Evolutionary conservation across 1,139 yeast species (phyloP).

Genomic region (Geotrichum candidum): DNA sequence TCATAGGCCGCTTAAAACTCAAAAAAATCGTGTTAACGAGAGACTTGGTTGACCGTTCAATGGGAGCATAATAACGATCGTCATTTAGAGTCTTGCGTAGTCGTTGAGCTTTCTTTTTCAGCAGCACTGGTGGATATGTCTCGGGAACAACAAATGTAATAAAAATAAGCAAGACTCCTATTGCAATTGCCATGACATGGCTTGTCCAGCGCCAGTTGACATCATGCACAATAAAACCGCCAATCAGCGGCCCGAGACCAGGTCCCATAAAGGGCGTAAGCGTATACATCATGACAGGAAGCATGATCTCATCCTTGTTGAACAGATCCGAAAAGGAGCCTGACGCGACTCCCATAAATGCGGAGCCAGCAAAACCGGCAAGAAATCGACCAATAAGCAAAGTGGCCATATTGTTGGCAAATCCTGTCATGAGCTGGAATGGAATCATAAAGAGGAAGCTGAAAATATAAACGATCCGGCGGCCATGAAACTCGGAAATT

Average conservation of each 20-base stretch:
- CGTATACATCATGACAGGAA: constrained; percentile 67
- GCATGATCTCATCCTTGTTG: constrained; percentile 52
- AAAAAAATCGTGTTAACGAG: constrained; percentile 35
- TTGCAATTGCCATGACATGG: constrained; percentile 61
- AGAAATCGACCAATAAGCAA: constrained; percentile 61
- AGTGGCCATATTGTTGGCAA: constrained; percentile 57
- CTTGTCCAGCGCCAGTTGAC: constrained; percentile 55
- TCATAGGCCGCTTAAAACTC: constrained; percentile 50
- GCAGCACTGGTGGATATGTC: constrained; percentile 62
- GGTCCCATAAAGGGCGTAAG: constrained; percentile 75
- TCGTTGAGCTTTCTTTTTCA: constrained; percentile 51
- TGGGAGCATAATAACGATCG: constrained; percentile 43
- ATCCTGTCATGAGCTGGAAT: constrained; percentile 61
- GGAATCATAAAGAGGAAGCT: constrained; percentile 52
- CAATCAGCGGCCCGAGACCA: constrained; percentile 61
- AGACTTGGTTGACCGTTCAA: constrained; percentile 36
- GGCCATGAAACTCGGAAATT: constrained; percentile 65
- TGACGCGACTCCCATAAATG: constrained; percentile 71
- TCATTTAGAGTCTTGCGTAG: constrained; percentile 59
- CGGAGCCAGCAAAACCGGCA: constrained; percentile 63
- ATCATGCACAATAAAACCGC: constrained; percentile 55
- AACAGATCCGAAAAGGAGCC: constrained; percentile 67
- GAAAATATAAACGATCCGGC: constrained; percentile 56
- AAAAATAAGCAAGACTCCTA: constrained; percentile 50
- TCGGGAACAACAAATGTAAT: constrained; percentile 54